Evolutionary conservation across 2,329 filamentous ascomycete genomes (phyloP), one percentile per base, ranked within the genome.

Genomic region (Pseudomassariella vexata): DNA sequence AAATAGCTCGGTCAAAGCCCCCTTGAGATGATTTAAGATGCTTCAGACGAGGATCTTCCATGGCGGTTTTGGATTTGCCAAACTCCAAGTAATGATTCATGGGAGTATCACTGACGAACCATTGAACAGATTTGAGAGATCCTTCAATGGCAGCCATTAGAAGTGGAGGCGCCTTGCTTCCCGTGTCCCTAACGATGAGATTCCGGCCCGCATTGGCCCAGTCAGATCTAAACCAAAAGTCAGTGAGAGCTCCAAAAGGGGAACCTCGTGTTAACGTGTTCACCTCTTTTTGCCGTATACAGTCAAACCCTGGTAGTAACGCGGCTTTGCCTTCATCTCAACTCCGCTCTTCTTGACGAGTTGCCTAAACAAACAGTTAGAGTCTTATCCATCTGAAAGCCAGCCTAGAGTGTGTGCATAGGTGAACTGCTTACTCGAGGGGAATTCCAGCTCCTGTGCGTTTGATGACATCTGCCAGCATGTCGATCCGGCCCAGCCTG

Each of bases 101-200:
- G 0, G 86, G 84, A 1, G 75, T 71, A 39, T 85, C 82, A 36
- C 82, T 79, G 34, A 87, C 56, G 52, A 90, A 85, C 76, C 84
- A 94, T 48, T 92, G 79, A 0, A 86, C 74, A 12, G 71, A 70
- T 23, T 81, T 73, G n/a, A 90, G 52, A 14, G 66, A 81, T 3
- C 77, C 76, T 2, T 46, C 45, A 7, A 59, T 46, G 9, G 74
- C 78, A 26, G 79, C 77, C 38, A 69, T 59, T 2, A 85, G 65
- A 7, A 85, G 57, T 3, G 80, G 83, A 3, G 79, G 72, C 0
- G 60, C 64, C 20, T 63, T 60, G 30, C 60, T 50, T 8, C 65
- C 69, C 1, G 52, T 56, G 4, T 57, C 47, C 24, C 51, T 59
- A 9, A 51, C 46, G 5, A 65, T 56, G 20, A 64, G 52, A 19